Conservation (phyloP, 345 rosid species). For the Clarkia xantiana region DNA sequence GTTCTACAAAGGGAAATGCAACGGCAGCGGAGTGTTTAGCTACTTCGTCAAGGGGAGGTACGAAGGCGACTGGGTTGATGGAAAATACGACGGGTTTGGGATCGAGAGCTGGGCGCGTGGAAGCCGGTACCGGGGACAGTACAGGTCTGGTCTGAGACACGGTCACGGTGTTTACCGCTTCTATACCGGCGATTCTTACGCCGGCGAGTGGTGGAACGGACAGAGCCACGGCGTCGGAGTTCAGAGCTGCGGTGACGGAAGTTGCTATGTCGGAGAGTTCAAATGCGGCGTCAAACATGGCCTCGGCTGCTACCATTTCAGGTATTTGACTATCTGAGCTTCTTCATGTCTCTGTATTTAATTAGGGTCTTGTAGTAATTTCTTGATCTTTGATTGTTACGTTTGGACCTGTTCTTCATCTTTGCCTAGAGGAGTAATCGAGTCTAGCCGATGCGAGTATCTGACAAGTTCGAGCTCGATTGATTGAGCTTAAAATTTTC, state of each 20-base stretch:
- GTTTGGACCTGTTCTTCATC: no score
- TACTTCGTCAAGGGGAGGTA: constrained; percentile 65
- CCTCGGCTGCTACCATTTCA: constrained; percentile 81
- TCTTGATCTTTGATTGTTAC: no score
- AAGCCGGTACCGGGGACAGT: constrained; percentile 77
- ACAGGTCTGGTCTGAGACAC: constrained; percentile 69
- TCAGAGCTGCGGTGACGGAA: constrained; percentile 80
- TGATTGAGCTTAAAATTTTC: no score
- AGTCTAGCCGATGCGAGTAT: no score
- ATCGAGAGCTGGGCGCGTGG: constrained; percentile 92
- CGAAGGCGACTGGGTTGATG: constrained; percentile 90
- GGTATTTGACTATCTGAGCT: constrained; percentile 30
- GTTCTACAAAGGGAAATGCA: constrained; percentile 63
- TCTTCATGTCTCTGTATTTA: no score
- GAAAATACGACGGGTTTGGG: constrained; percentile 83
- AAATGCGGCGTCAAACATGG: constrained; percentile 88
- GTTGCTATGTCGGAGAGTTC: constrained; percentile 69
- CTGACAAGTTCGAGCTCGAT: no score
- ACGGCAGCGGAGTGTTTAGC: constrained; percentile 82
- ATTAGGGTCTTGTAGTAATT: no score
- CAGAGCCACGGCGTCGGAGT: constrained; percentile 83
- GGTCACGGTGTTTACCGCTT: constrained; percentile 72
- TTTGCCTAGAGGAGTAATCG: no score
- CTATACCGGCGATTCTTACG: constrained; percentile 78
- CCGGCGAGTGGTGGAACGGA: constrained; percentile 90